A percentile compares a stretch with the other conserved stretches of the same genome.
Evolutionary conservation across 2,329 filamentous ascomycete genomes (phyloP).

Genomic region (Colletotrichum orchidophilum): DNA sequence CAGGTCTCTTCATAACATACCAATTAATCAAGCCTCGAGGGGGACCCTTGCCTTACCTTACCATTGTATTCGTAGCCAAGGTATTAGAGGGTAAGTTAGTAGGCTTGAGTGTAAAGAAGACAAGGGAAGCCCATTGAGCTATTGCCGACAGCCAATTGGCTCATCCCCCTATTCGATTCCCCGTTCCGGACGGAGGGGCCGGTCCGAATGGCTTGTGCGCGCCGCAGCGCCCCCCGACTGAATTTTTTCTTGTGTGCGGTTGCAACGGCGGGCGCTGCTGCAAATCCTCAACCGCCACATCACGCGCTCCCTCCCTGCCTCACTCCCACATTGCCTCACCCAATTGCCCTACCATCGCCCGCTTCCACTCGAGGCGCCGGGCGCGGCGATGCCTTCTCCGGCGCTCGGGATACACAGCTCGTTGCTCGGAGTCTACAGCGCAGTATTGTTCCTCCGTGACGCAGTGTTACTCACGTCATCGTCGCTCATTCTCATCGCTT

Average conservation of each 20-base stretch:
- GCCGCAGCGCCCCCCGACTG: constrained; percentile 5
- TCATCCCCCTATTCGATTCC: background rate
- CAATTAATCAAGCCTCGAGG: background rate
- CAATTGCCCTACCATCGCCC: background rate
- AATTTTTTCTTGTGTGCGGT: constrained; percentile 6
- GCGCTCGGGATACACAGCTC: constrained; percentile 8
- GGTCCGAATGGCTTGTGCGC: constrained; percentile 6
- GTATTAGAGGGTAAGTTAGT: background rate
- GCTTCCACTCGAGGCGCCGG: constrained; percentile 8
- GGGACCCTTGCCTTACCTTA: background rate
- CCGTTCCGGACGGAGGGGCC: constrained; percentile 18
- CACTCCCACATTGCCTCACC: background rate
- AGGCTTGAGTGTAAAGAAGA: background rate
- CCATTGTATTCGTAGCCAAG: background rate
- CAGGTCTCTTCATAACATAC: background rate
- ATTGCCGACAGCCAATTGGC: constrained; percentile 6
- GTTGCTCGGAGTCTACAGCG: background rate
- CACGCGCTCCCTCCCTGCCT: background rate
- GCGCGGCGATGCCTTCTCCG: constrained; percentile 25
- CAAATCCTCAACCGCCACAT: constrained; percentile 29
- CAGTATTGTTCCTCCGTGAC: background rate
- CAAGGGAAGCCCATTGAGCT: background rate
- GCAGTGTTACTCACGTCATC: background rate
- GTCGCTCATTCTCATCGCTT: background rate
- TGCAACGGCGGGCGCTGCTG: constrained; percentile 1